These are phyloP conservation scores for Alternaria sp. DNA, from an alignment of 2,329 filamentous ascomycete species.

Conservation along the genomic window DNA sequence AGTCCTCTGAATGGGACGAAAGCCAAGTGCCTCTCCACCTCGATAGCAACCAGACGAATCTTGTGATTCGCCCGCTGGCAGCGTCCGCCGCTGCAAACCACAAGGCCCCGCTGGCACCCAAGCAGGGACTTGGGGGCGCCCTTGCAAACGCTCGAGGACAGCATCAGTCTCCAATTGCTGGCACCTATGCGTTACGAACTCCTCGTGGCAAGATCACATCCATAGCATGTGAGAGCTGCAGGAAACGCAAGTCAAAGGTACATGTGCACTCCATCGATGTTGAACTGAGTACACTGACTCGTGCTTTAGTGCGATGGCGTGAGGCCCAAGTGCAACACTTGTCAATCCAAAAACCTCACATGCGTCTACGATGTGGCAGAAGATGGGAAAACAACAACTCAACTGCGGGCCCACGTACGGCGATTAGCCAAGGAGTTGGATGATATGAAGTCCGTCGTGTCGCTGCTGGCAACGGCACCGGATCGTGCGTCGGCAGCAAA, in stretches of 20 bases:
- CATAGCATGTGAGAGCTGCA: slow-evolving; percentile 52
- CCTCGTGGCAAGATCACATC: slow-evolving; percentile 53
- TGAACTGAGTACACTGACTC: slow-evolving; percentile 19
- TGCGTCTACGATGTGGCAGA: slow-evolving; percentile 53
- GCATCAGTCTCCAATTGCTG: slow-evolving; percentile 49
- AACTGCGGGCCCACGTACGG: slow-evolving; percentile 50
- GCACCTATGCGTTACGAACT: slow-evolving; percentile 49
- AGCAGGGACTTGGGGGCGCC: slow-evolving; percentile 46
- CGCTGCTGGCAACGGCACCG: slow-evolving; percentile 47
- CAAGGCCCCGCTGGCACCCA: slow-evolving; percentile 51
- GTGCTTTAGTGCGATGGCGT: slow-evolving; percentile 48
- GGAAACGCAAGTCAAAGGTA: slow-evolving; percentile 53
- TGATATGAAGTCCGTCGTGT: slow-evolving; percentile 51
- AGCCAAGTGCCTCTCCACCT: slow-evolving; percentile 41
- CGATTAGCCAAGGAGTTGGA: slow-evolving; percentile 51
- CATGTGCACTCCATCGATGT: neutral
- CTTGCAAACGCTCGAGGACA: slow-evolving; percentile 44
- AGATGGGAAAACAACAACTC: slow-evolving; percentile 52
- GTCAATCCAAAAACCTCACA: slow-evolving; percentile 49
- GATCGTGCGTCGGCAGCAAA: slow-evolving; percentile 47
- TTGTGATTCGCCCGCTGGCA: slow-evolving; percentile 43
- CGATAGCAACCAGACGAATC: slow-evolving; percentile 40
- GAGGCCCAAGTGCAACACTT: slow-evolving; percentile 52
- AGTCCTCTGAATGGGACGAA: slow-evolving; percentile 43
- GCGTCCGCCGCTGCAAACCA: slow-evolving; percentile 37